Evolutionary conservation across 345 rosid species (phyloP).

Genomic region (Gossypium raimondii): DNA sequence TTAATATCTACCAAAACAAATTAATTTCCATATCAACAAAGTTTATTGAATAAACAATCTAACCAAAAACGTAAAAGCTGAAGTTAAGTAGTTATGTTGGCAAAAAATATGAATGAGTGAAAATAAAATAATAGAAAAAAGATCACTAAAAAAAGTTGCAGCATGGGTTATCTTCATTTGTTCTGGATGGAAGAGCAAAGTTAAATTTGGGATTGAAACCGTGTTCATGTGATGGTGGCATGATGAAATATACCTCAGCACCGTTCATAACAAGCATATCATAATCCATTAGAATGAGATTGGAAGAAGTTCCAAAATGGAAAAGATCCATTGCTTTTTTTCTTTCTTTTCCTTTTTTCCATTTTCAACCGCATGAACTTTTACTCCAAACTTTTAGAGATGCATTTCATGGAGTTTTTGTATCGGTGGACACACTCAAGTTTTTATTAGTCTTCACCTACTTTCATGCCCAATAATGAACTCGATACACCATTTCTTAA

Average conservation of each 20-base stretch:
- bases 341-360: slow-evolving; percentile 10
- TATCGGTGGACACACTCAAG: slow-evolving; percentile 10
- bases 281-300: slow-evolving; percentile 40
- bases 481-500: neutral
- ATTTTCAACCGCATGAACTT: slow-evolving; percentile 20
- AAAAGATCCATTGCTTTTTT: slow-evolving; percentile 33
- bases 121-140: too few relatives aligned
- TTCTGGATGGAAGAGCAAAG: too few relatives aligned
- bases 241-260: slow-evolving; percentile 21
- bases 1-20: too few relatives aligned
- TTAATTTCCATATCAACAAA: too few relatives aligned
- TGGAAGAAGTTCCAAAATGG: slow-evolving; percentile 18
- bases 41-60: too few relatives aligned
- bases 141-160: too few relatives aligned
- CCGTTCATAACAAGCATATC: slow-evolving; percentile 46
- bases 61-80: too few relatives aligned
- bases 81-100: too few relatives aligned
- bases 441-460: neutral
- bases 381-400: slow-evolving; percentile 10
- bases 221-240: too few relatives aligned
- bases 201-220: too few relatives aligned
- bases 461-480: neutral
- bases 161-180: too few relatives aligned
- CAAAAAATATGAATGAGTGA: too few relatives aligned
- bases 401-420: slow-evolving; percentile 4